Evolutionary conservation across 1,284 basidiomycete species (phyloP).

Genomic region (Puccinia horiana): DNA sequence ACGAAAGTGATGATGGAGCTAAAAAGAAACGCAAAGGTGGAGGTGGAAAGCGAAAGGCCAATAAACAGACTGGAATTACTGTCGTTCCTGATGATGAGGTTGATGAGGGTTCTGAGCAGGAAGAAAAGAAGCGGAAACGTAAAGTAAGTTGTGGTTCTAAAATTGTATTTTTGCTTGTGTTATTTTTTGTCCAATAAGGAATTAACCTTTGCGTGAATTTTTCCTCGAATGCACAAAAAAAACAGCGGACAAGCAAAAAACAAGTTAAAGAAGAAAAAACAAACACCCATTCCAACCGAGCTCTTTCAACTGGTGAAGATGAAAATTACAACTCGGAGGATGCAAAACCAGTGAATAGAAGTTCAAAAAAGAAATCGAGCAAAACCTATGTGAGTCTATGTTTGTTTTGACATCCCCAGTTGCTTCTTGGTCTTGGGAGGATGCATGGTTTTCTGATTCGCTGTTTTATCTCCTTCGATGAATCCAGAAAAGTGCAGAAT

Average conservation of each 20-base stretch:
- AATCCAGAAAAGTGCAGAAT: constrained; percentile 48
- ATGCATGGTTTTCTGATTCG: not conserved
- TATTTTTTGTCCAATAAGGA: not conserved
- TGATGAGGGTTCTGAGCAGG: constrained; percentile 33
- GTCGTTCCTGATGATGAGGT: constrained; percentile 45
- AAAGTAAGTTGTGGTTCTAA: constrained; percentile 13
- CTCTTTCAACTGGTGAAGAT: constrained; percentile 41
- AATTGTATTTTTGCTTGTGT: not conserved
- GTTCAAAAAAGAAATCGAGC: constrained; percentile 38
- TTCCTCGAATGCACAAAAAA: not conserved
- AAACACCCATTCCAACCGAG: not conserved
- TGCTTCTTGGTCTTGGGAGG: not conserved
- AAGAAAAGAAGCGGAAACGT: constrained; percentile 46
- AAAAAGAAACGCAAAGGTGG: constrained; percentile 50
- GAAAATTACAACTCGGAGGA: constrained; percentile 38
- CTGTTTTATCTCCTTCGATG: not conserved
- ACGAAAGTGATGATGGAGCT: constrained; percentile 39
- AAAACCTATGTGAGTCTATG: constrained; percentile 35
- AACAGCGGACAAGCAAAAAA: constrained; percentile 34
- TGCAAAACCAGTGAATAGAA: constrained; percentile 8
- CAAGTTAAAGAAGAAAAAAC: constrained; percentile 21
- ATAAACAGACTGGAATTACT: constrained; percentile 32
- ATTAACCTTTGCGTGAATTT: not conserved
- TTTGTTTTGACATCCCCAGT: not conserved
- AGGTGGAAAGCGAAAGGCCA: constrained; percentile 64